Percentiles rank a stretch among this genome's conserved stretches.
These are phyloP conservation scores for Gossypium rotundifolium DNA, from an alignment of 345 rosid genomes.

Conservation along the genomic window DNA sequence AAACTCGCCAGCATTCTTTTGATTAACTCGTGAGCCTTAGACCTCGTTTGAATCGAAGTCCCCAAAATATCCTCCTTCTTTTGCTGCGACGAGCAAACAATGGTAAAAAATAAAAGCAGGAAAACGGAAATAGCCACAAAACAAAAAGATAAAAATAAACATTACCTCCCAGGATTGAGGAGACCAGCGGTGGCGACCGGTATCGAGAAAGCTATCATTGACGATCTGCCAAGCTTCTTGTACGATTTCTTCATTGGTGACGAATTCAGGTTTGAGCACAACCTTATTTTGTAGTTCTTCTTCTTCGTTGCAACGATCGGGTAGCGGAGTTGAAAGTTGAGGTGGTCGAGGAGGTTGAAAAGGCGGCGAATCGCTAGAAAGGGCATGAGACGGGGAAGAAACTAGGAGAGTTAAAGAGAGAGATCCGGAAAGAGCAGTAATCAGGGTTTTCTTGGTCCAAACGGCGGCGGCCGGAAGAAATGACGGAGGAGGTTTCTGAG, in stretches of 20 bases:
- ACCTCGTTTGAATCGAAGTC: conserved; percentile 54
- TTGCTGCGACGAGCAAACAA: conserved; percentile 31
- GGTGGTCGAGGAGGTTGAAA: conserved; percentile 17
- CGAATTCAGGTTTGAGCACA: conserved; percentile 30
- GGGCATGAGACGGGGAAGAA: conserved; percentile 45
- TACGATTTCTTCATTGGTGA: conserved; percentile 58
- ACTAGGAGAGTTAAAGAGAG: conserved; percentile 54
- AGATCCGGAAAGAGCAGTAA: conserved; percentile 44
- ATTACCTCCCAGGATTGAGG: conserved; percentile 66
- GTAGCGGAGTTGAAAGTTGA: conserved; percentile 20
- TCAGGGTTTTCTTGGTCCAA: conserved; percentile 34
- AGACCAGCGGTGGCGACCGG: conserved; percentile 56
- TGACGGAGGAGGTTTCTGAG: conserved; percentile 4
- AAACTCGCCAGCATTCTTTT: conserved; percentile 70
- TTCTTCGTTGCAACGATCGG: conserved; percentile 46
- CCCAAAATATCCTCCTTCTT: conserved; percentile 54
- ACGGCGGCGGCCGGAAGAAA: neutral
- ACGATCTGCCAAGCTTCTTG: conserved; percentile 96
- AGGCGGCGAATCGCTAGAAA: conserved; percentile 32
- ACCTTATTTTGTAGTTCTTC: conserved; percentile 15
- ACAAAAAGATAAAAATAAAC: neutral
- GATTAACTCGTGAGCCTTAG: conserved; percentile 78
- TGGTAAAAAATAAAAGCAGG: neutral
- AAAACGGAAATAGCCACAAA: neutral
- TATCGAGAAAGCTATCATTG: conserved; percentile 57